phyloP scores from a whole-genome alignment of 768 basidiomycete species.

The Hebeloma cylindrosporum region DNA sequence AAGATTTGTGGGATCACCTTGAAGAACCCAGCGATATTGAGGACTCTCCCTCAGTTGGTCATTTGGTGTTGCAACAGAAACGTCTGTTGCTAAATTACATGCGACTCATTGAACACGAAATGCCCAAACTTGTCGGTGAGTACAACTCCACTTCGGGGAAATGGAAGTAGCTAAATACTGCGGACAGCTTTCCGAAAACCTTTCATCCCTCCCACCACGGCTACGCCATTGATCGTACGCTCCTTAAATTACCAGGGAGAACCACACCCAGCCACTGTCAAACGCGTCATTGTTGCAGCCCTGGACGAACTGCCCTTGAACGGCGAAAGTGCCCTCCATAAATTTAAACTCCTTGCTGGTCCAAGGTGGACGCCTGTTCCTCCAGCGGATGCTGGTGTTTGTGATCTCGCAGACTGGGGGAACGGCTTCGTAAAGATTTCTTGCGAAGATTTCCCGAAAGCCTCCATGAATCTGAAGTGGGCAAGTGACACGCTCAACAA shows the following conservation, averaged over 20 bases:
- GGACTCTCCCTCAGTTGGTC: slow-evolving; percentile 70
- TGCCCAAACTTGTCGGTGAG: slow-evolving; percentile 81
- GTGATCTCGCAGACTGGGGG: slow-evolving; percentile 44
- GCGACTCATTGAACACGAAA: slow-evolving; percentile 85
- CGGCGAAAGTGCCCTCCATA: slow-evolving; percentile 67
- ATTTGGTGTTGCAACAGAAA: slow-evolving; percentile 72
- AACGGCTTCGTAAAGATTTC: slow-evolving; percentile 90
- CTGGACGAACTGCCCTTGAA: slow-evolving; percentile 72
- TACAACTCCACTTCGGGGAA: slow-evolving; percentile 3
- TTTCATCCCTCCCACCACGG: slow-evolving; percentile 64
- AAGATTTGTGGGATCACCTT: slow-evolving; percentile 44
- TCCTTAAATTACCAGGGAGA: slow-evolving; percentile 78
- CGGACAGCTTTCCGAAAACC: slow-evolving; percentile 74
- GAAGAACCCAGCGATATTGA: slow-evolving; percentile 48
- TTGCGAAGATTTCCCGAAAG: slow-evolving; percentile 82
- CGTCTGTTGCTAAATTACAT: slow-evolving; percentile 75
- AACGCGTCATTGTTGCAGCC: slow-evolving; percentile 73
- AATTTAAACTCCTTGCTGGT: slow-evolving; percentile 87
- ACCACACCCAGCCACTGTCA: slow-evolving; percentile 66
- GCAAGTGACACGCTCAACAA: slow-evolving; percentile 83
- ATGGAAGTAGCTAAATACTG: not conserved
- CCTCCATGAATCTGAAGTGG: slow-evolving; percentile 92
- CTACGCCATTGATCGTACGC: slow-evolving; percentile 66
- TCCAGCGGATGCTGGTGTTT: slow-evolving; percentile 67
- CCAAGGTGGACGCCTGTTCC: slow-evolving; percentile 80